Percentiles rank a stretch among this genome's conserved stretches.
phyloP scores from a whole-genome alignment of 768 basidiomycete genomes.

The Mycena galopus region DNA sequence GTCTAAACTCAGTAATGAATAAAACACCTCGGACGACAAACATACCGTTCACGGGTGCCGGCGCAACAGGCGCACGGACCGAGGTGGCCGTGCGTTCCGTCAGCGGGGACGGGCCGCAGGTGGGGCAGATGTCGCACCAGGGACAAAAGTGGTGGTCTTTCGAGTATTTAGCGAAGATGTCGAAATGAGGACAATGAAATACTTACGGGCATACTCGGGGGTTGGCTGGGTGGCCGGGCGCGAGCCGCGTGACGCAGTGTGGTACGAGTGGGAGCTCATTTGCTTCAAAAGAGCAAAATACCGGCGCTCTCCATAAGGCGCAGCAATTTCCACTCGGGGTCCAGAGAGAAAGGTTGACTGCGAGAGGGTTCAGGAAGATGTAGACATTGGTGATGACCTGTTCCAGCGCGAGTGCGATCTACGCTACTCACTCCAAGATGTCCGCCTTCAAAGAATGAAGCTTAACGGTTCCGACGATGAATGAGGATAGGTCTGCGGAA shows the following conservation, averaged over 20 bases:
- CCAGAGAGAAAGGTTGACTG: not conserved
- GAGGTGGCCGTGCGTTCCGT: not conserved
- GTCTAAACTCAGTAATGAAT: conserved; percentile 9
- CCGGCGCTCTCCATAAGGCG: conserved; percentile 6
- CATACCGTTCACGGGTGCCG: conserved; percentile 14
- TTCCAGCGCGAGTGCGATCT: not conserved
- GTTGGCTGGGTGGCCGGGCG: conserved; percentile 1
- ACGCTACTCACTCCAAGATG: not conserved
- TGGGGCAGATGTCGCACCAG: conserved; percentile 22
- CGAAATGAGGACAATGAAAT: not conserved
- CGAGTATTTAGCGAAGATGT: conserved; percentile 1
- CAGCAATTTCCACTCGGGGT: not conserved
- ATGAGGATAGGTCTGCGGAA: too few relatives aligned
- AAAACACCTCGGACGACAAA: not conserved
- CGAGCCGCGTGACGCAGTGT: conserved; percentile 23
- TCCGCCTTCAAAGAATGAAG: not conserved
- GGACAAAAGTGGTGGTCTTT: conserved; percentile 17
- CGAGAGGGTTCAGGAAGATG: not conserved
- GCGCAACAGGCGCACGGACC: not conserved
- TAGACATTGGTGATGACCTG: not conserved
- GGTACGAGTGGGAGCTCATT: conserved; percentile 24
- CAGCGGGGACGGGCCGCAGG: conserved; percentile 12
- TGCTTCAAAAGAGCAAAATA: not conserved
- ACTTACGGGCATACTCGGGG: conserved; percentile 15
- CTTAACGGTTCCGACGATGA: too few relatives aligned